phyloP scores from a whole-genome alignment of 2,329 filamentous ascomycete species.

The Aspergillus fischeri region DNA sequence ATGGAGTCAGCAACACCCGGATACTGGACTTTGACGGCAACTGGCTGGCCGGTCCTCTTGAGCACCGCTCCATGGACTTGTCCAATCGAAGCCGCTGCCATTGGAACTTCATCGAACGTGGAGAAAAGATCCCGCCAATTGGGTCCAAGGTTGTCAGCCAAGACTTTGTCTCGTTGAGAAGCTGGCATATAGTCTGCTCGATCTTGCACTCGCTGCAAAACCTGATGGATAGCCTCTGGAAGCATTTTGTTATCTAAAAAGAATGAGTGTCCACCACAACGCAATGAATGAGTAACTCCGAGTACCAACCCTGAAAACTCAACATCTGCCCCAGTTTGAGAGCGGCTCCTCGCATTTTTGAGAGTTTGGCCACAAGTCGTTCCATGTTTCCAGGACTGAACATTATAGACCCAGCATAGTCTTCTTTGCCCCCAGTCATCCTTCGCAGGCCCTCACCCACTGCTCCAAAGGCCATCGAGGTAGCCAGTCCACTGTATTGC shows the following conservation, averaged over 20 bases:
- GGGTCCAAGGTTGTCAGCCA: conserved; percentile 70
- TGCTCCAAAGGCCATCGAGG: conserved; percentile 91
- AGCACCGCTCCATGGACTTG: conserved; percentile 87
- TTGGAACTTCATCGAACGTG: conserved; percentile 83
- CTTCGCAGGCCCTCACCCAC: conserved; percentile 80
- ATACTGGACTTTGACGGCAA: conserved; percentile 97
- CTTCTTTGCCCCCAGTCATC: conserved; percentile 63
- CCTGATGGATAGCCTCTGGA: conserved; percentile 77
- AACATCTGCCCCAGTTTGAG: conserved; percentile 97
- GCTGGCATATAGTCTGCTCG: conserved; percentile 97
- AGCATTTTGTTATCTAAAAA: conserved; percentile 80
- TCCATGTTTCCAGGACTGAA: conserved; percentile 90
- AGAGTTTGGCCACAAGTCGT: conserved; percentile 84
- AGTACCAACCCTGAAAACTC: conserved; percentile 70
- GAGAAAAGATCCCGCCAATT: conserved; percentile 82
- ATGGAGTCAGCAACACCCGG: conserved; percentile 94
- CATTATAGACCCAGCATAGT: conserved; percentile 67
- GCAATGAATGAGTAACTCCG: not conserved
- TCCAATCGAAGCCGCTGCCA: conserved; percentile 94
- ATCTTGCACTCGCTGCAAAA: conserved; percentile 91
- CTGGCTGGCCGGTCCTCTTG: conserved; percentile 66
- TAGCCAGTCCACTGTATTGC: conserved; percentile 91
- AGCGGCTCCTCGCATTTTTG: conserved; percentile 94
- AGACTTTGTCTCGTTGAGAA: conserved; percentile 83
- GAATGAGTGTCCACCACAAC: conserved; percentile 1